Evolutionary conservation across 352 stramenopile species (phyloP).

Genomic region (Phytophthora sansomeana): DNA sequence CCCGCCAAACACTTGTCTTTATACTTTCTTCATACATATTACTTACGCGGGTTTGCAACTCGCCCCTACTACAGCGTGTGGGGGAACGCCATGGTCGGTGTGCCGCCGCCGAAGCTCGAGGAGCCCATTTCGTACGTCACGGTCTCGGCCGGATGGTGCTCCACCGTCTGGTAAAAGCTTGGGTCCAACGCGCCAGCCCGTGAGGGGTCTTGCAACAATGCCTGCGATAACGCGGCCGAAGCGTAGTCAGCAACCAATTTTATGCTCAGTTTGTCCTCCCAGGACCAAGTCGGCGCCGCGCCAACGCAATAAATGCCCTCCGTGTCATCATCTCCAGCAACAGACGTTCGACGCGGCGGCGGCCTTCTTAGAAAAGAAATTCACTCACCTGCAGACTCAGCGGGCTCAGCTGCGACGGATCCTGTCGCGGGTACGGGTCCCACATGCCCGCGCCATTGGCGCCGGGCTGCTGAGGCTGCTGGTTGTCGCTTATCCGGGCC

Average conservation of each 20-base stretch:
- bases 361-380: slow-evolving; percentile 51
- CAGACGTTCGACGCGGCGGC: slow-evolving; percentile 17
- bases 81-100: slow-evolving; percentile 34
- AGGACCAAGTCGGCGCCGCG: slow-evolving; percentile 18
- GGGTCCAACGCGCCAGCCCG: slow-evolving; percentile 34
- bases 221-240: slow-evolving; percentile 39
- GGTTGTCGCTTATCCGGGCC: slow-evolving; percentile 40
- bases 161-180: slow-evolving; percentile 41
- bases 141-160: slow-evolving; percentile 25
- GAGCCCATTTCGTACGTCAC: slow-evolving; percentile 33
- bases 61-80: slow-evolving; percentile 30
- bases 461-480: slow-evolving; percentile 39
- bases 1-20: slow-evolving; percentile 35
- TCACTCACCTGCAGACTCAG: slow-evolving; percentile 62
- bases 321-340: slow-evolving; percentile 19
- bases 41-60: slow-evolving; percentile 14
- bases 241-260: slow-evolving; percentile 39
- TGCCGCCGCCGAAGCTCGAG: slow-evolving; percentile 30
- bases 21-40: slow-evolving; percentile 38
- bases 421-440: slow-evolving; percentile 50
- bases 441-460: slow-evolving; percentile 39
- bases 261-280: slow-evolving; percentile 27
- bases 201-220: slow-evolving; percentile 47
- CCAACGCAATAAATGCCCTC: slow-evolving; percentile 8
- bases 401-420: slow-evolving; percentile 50